Base-by-base conservation (phyloP, 1,139 yeast genomes). In the Yamadazyma triangularis region DNA sequence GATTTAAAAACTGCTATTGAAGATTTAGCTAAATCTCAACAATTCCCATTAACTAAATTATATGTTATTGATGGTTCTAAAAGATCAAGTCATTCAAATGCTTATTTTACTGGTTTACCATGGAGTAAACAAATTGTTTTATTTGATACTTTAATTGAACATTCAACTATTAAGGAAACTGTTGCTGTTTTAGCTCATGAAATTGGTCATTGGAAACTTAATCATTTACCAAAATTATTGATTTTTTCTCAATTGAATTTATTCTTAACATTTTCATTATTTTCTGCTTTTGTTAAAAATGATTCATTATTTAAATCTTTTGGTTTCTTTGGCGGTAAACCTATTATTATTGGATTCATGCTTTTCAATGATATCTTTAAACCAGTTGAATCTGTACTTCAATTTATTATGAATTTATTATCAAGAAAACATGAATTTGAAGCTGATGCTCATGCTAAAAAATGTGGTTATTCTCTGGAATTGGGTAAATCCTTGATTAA, bases 181-280 rank as follows among this genome's bases (percentile, higher is more conserved):
- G 87, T 89, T 32, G 96, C 98, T 26, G 95, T 91, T 1, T 70
- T 91, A 48, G 97, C 95, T 14, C 98, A 91, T 53, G 98, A 91
- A 64, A 83, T 91, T 45, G 98, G 98, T 29, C 98, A 91, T 58
- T 91, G 98, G 98, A 82, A 83, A 46, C 70, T 83, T 54, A 79
- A 82, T 38, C 98, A 91, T 58, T 80, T 89, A 39, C 66, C 88
- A 12, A 79, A 79, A 53, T 73, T 79, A 70, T 59, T 91, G 49
- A 47, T 71, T 4, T 70, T 80, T 42, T 65, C 77, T 29, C 91
- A 87, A 58, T 56, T 64, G 10, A 85, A 84, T 48, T 58, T 82
- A 34, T 73, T 83, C 45, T 47, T 74, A 26, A 70, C 79, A 29
- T 85, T 89, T 53, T 68, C 84, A 1, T 53, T 82, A 40, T 88